These are phyloP conservation scores for Tetrapisispora pingtungensis DNA, from an alignment of 805 yeast species.

Conservation along the genomic window DNA sequence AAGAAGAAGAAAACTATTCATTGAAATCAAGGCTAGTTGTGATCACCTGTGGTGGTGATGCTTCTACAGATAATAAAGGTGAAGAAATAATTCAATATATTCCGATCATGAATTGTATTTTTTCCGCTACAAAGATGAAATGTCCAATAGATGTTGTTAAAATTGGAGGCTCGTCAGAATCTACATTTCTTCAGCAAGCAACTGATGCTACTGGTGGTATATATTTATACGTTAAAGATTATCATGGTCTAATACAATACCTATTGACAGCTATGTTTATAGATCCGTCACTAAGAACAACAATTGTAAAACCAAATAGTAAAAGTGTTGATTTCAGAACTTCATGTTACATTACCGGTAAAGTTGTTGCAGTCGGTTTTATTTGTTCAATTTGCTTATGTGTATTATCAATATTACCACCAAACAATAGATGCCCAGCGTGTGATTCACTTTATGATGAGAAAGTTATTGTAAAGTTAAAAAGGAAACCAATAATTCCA, in stretches of 20 bases:
- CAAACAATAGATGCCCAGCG: constrained; percentile 65
- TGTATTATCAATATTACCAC: constrained; percentile 58
- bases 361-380: constrained; percentile 83
- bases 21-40: constrained; percentile 58
- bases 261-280: constrained; percentile 72
- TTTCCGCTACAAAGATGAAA: constrained; percentile 89
- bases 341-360: constrained; percentile 85
- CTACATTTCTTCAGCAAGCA: constrained; percentile 89
- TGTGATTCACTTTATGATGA: constrained; percentile 74
- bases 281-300: constrained; percentile 73
- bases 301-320: constrained; percentile 70
- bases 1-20: constrained; percentile 33
- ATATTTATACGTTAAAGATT: constrained; percentile 57
- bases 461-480: constrained; percentile 45
- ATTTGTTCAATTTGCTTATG: constrained; percentile 94
- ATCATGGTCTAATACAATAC: constrained; percentile 74
- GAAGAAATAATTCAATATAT: constrained; percentile 76
- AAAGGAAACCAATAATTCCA: constrained; percentile 30
- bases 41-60: constrained; percentile 37
- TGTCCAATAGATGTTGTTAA: constrained; percentile 88
- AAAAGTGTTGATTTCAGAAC: constrained; percentile 88
- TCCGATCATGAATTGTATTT: constrained; percentile 89
- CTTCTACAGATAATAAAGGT: constrained; percentile 37
- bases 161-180: constrained; percentile 38
- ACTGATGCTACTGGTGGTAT: constrained; percentile 91